Base-by-base conservation (phyloP, 1,284 basidiomycete genomes). In the Ustilago hordei region DNA sequence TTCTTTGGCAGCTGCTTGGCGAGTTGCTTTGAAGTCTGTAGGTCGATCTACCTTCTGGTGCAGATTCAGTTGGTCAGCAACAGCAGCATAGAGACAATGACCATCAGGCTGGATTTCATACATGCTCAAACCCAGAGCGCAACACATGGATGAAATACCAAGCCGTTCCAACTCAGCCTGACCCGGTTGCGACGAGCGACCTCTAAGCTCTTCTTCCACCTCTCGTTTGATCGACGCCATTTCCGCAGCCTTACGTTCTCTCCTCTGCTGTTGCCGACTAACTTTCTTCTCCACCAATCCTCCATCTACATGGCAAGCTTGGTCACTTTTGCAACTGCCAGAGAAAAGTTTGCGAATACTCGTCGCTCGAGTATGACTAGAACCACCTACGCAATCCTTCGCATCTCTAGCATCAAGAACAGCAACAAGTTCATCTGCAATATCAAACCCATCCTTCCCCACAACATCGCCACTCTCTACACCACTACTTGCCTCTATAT, bases 11-110 rank as follows among this genome's bases (percentile, higher is more conserved):
- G 96, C 95, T 4, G 91, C 90, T 12, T 85, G 86, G 35, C 97
- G 92, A 43, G 91, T 77, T 4, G 60, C 62, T 9, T 74, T 60
- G 78, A 86, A 88, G 57, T 82, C 89, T 23, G 88, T 88, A 19
- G 87, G 81, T 2, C 39, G 6, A 8, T 28, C 28, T 11, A 69
- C 43, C 43, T 69, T 69, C 3, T 43, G 23, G 53, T 66, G 63
- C 17, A 80, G 43, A 8, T 84, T 86, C 7, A 89, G 84, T 78
- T 89, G 95, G 85, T 98, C 95, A 19, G 94, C 95, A 12, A 98
- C 89, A 5, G 95, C 94, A 50, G 94, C 92, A 87, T 93, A 98
- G 45, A 98, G 91, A 88, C 95, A 98, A 82, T 98, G 95, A 0
- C 95, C 95, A 82, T 98, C 95, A 9, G 95, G 94, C 73, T 91